These are phyloP conservation scores for Corynespora cassiicola DNA, from an alignment of 2,329 filamentous ascomycete species.

Conservation along the genomic window DNA sequence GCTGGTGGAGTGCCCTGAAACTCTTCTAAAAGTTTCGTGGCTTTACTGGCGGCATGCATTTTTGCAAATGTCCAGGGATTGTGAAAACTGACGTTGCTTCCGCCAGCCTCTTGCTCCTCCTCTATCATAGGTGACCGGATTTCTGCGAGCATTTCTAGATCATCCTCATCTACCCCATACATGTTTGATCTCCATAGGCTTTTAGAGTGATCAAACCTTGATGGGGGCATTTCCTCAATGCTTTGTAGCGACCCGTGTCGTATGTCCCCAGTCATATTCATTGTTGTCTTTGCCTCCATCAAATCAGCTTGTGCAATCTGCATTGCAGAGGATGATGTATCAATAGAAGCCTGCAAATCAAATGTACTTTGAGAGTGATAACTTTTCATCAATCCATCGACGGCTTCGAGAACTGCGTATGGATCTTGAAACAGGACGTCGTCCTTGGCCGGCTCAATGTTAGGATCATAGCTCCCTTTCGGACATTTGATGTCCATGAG, in stretches of 20 bases:
- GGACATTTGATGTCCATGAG: constrained; percentile 69
- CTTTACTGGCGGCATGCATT: constrained; percentile 47
- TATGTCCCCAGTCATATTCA: too few relatives aligned
- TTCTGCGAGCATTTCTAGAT: constrained; percentile 30
- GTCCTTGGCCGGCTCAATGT: constrained; percentile 75
- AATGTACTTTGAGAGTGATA: too few relatives aligned
- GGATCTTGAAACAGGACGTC: constrained; percentile 72
- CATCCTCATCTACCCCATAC: constrained; percentile 47
- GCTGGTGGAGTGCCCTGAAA: constrained; percentile 31
- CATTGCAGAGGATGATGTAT: too few relatives aligned
- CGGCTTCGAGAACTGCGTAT: constrained; percentile 49
- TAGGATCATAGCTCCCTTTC: constrained; percentile 70
- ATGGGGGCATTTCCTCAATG: too few relatives aligned
- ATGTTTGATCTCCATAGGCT: constrained; percentile 48
- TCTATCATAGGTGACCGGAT: constrained; percentile 18
- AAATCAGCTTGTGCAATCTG: too few relatives aligned
- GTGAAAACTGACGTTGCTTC: too few relatives aligned
- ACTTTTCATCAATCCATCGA: constrained; percentile 54
- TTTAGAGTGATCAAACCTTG: too few relatives aligned
- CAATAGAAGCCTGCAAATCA: too few relatives aligned
- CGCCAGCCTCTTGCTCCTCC: constrained; percentile 35
- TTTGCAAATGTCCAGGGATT: constrained; percentile 59
- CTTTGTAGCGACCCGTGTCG: too few relatives aligned
- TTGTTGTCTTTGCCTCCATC: too few relatives aligned
- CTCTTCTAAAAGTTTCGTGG: constrained; percentile 14